Evolutionary conservation across 768 basidiomycete genomes (phyloP), one percentile per base, ranked within the genome.

Genomic region (Tricholoma terreum): DNA sequence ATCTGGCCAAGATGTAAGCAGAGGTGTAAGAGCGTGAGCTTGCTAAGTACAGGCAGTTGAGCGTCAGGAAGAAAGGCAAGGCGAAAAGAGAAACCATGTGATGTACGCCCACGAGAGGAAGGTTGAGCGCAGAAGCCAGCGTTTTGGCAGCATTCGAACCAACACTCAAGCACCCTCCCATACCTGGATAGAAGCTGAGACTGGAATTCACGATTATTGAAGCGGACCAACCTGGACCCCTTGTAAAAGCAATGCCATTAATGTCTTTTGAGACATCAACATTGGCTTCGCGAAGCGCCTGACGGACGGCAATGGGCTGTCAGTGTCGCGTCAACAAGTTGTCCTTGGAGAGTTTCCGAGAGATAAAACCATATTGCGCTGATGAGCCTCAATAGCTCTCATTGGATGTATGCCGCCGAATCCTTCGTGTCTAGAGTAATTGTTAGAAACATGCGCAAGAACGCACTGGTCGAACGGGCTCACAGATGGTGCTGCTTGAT

Each of bases 171-270:
- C 92, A 94, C 1, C 90, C 90, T 3, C 80, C 80, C 66, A 94
- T 90, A 4, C 92, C 89, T 87, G 34, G 17, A 15, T 24, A 11
- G 45, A 54, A 38, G 4, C 38, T 45, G 7, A 56, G 50, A 54
- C 30, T 22, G 15, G 40, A 49, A 66, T 56, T 22, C n/a, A 33
- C 11, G 54, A 61, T 50, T 36, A 17, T 3, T 12, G 31, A 35
- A 50, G 12, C 12, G n/a, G 24, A 58, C 75, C 46, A 56, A 85
- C 88, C 90, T 58, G 92, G 91, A 12, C 93, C 96, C 62, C 92
- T 80, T 1, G 95, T 98, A 66, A 90, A 96, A 1, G 94, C 95
- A 40, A 97, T 81, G 2, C 91, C 95, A 61, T 96, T 87, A 8
- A 98, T 76, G 45, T 92, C 84, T 2, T 70, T 70, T 49, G 86